Conservation (phyloP, 805 yeast species). For the Ogataea nonfermentans region DNA sequence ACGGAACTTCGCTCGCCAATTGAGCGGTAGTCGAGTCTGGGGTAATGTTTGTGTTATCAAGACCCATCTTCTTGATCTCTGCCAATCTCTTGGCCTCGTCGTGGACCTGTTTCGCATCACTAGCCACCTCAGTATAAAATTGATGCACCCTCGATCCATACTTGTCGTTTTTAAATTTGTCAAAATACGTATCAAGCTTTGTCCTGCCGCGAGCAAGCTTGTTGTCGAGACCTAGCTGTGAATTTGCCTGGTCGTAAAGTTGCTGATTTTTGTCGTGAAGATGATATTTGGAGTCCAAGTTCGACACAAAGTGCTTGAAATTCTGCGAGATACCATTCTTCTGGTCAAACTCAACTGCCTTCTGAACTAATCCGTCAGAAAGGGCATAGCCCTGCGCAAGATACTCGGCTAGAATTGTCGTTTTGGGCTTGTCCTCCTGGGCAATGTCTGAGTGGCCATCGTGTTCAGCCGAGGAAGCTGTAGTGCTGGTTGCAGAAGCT, state of each 20-base stretch:
- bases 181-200: slow-evolving; percentile 44
- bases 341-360: slow-evolving; percentile 62
- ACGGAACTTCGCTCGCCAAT: slow-evolving; percentile 25
- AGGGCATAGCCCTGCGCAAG: slow-evolving; percentile 70
- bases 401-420: slow-evolving; percentile 73
- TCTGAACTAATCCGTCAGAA: slow-evolving; percentile 57
- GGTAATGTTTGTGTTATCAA: slow-evolving; percentile 13
- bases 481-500: not conserved
- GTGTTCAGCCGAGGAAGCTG: slow-evolving; percentile 9
- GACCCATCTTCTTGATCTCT: slow-evolving; percentile 45
- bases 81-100: slow-evolving; percentile 72
- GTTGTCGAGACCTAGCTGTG: slow-evolving; percentile 41
- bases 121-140: slow-evolving; percentile 55
- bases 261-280: slow-evolving; percentile 49
- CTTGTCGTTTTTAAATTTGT: slow-evolving; percentile 43
- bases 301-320: slow-evolving; percentile 54
- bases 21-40: slow-evolving; percentile 15
- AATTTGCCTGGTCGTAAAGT: slow-evolving; percentile 35
- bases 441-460: slow-evolving; percentile 47
- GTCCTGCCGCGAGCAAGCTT: slow-evolving; percentile 37
- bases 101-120: slow-evolving; percentile 63
- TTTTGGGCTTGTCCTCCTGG: slow-evolving; percentile 77
- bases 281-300: slow-evolving; percentile 61
- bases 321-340: slow-evolving; percentile 57
- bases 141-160: slow-evolving; percentile 60